phyloP scores from a whole-genome alignment of 768 basidiomycete genomes.

The Sutorius australiensis region DNA sequence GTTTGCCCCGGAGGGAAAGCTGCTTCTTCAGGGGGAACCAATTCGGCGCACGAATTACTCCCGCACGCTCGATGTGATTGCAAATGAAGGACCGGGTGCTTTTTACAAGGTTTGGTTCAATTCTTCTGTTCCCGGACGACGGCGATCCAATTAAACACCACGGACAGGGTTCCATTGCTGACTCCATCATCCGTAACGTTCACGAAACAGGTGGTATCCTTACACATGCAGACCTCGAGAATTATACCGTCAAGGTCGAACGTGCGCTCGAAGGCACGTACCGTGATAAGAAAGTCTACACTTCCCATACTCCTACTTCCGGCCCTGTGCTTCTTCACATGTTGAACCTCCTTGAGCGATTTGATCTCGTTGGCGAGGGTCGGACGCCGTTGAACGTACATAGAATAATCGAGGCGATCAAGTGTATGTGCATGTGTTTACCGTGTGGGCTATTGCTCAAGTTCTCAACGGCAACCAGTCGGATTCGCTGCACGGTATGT shows the following conservation, averaged over 20 bases:
- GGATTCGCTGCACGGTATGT: slow-evolving; percentile 61
- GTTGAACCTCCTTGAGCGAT: slow-evolving; percentile 88
- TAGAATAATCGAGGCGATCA: slow-evolving; percentile 78
- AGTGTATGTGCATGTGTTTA: slow-evolving; percentile 51
- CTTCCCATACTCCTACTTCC: slow-evolving; percentile 78
- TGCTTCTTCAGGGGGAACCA: slow-evolving; percentile 71
- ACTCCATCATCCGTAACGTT: slow-evolving; percentile 71
- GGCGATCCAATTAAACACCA: slow-evolving; percentile 13
- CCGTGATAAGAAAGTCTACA: slow-evolving; percentile 75
- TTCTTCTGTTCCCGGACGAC: slow-evolving; percentile 5
- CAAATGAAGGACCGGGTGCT: slow-evolving; percentile 69
- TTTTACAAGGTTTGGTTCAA: slow-evolving; percentile 66
- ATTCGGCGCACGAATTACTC: slow-evolving; percentile 75
- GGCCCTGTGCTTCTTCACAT: slow-evolving; percentile 91
- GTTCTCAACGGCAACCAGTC: slow-evolving; percentile 33
- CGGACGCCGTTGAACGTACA: slow-evolving; percentile 67
- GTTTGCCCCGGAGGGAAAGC: slow-evolving; percentile 72
- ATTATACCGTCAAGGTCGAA: slow-evolving; percentile 64
- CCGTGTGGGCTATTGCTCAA: slow-evolving; percentile 9
- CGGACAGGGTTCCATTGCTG: slow-evolving; percentile 72
- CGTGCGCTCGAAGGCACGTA: slow-evolving; percentile 79
- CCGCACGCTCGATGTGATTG: slow-evolving; percentile 69
- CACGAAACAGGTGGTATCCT: slow-evolving; percentile 74
- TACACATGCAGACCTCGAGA: slow-evolving; percentile 65
- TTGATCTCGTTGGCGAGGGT: slow-evolving; percentile 45